These are phyloP conservation scores for Lasiodiplodia sp. DNA, from an alignment of 2,329 filamentous ascomycete genomes.

Conservation along the genomic window DNA sequence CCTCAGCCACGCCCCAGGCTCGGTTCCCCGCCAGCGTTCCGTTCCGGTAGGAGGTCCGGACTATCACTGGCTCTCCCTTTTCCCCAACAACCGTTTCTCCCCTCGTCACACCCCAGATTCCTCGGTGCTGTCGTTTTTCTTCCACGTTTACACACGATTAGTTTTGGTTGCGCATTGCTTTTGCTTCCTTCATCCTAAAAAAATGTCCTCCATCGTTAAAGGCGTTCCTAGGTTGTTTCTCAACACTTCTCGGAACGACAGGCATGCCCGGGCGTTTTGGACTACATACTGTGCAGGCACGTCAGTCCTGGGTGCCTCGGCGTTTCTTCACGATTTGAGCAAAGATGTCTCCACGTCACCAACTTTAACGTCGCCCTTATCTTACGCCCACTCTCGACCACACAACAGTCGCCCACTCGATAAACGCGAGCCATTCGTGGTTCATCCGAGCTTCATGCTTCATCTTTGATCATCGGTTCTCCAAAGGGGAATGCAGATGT, in stretches of 20 bases:
- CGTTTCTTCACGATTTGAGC: conserved; percentile 2
- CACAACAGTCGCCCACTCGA: background rate
- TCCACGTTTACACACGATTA: background rate
- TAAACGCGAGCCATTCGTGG: conserved; percentile 2
- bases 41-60: conserved; percentile 14
- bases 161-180: background rate
- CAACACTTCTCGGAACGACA: conserved; percentile 1
- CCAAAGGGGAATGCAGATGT: background rate
- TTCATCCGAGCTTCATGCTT: conserved; percentile 21
- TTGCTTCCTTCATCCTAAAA: background rate
- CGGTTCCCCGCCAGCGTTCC: conserved; percentile 25
- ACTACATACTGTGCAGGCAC: conserved; percentile 21
- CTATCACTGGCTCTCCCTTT: background rate
- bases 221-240: background rate
- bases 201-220: conserved; percentile 7
- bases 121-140: background rate
- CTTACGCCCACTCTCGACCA: background rate
- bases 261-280: conserved; percentile 7
- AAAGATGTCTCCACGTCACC: background rate
- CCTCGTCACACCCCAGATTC: background rate
- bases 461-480: conserved; percentile 1
- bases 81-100: background rate
- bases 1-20: background rate
- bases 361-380: background rate
- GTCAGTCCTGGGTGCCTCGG: background rate